Evolutionary conservation across 805 yeast genomes (phyloP).

Genomic region (Candida germanica): DNA sequence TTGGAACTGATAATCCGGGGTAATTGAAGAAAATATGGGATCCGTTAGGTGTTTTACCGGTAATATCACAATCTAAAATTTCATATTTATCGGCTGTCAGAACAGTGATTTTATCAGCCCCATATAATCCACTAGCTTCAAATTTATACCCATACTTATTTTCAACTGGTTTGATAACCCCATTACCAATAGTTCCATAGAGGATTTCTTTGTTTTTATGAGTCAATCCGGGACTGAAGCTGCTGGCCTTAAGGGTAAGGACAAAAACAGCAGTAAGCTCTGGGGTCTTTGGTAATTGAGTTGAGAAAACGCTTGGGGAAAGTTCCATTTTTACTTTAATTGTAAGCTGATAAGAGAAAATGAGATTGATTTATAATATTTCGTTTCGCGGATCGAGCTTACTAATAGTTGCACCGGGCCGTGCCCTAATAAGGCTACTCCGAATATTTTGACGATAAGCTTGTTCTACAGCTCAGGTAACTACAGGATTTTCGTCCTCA

Average conservation of each 20-base stretch:
- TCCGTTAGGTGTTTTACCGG: slow-evolving; percentile 44
- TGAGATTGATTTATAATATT: too few species aligned
- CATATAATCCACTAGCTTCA: slow-evolving; percentile 27
- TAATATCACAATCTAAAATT: slow-evolving; percentile 49
- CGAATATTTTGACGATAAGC: too few species aligned
- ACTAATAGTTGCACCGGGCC: too few species aligned
- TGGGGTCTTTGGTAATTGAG: slow-evolving; percentile 3
- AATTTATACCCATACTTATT: slow-evolving; percentile 32
- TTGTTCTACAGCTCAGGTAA: too few species aligned
- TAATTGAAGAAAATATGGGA: slow-evolving; percentile 42
- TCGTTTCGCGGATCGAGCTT: too few species aligned
- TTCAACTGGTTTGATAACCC: slow-evolving; percentile 27
- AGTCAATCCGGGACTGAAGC: slow-evolving; percentile 17
- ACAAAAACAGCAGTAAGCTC: slow-evolving; percentile 28
- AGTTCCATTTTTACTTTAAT: too few species aligned
- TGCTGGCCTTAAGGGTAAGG: slow-evolving; percentile 23
- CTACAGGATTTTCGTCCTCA: too few species aligned
- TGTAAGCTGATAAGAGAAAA: too few species aligned
- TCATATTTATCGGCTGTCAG: slow-evolving; percentile 16
- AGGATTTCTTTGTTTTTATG: slow-evolving; percentile 18
- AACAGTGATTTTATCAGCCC: slow-evolving; percentile 47
- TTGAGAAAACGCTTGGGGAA: not conserved
- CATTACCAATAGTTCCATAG: slow-evolving; percentile 23
- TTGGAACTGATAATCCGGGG: slow-evolving; percentile 44
- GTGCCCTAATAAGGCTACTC: too few species aligned